Conservation (phyloP, 148 eudicot genomes). For the Fagopyrum homotropicum region DNA sequence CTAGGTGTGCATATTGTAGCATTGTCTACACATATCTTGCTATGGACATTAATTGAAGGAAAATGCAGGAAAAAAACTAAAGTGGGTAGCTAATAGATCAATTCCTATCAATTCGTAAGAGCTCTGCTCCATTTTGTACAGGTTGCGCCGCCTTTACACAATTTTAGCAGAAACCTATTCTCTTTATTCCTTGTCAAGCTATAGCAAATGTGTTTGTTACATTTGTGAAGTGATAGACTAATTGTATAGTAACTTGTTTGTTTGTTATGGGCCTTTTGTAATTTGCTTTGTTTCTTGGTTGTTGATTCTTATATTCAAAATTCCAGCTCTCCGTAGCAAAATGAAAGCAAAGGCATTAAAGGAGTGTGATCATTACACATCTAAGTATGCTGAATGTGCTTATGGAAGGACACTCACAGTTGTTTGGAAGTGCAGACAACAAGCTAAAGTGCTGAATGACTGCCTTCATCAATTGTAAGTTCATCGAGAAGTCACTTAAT, state of each 20-base stretch:
- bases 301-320: neutral
- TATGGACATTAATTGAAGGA: neutral
- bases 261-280: neutral
- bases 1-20: neutral
- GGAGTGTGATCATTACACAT: conserved; percentile 57
- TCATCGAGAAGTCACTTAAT: neutral
- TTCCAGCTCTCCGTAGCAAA: conserved; percentile 92
- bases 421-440: conserved; percentile 79
- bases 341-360: conserved; percentile 92
- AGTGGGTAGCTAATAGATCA: neutral
- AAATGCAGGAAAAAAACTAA: neutral
- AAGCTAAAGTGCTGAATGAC: conserved; percentile 75
- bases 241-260: neutral
- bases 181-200: neutral
- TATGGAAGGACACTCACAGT: conserved; percentile 81
- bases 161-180: neutral
- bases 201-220: neutral
- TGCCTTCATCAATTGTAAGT: conserved; percentile 93
- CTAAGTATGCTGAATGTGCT: conserved; percentile 77
- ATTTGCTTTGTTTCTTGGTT: neutral
- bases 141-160: neutral
- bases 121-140: neutral
- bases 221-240: neutral
- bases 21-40: neutral
- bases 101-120: neutral